These are phyloP conservation scores for Mortierella alpina DNA, from an alignment of 192 early-diverging fungal genomes.

Conservation along the genomic window DNA sequence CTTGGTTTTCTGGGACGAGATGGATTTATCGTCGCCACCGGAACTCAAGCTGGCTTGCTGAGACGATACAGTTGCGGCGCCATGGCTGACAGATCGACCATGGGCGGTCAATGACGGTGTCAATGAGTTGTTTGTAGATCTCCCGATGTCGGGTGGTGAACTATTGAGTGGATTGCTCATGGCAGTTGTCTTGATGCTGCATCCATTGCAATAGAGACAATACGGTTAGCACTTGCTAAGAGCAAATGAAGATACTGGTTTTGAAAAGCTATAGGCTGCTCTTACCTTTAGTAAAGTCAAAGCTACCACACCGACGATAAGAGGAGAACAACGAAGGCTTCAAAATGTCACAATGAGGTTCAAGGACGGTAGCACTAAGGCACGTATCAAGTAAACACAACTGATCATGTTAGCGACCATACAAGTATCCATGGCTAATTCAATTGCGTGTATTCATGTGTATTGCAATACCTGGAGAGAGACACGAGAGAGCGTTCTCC, in stretches of 20 bases:
- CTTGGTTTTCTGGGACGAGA: neutral
- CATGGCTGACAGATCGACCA: neutral
- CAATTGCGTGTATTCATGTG: neutral
- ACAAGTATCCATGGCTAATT: neutral
- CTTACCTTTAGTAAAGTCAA: neutral
- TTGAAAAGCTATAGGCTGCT: neutral
- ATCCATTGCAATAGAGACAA: neutral
- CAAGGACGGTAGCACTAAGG: constrained; percentile 1
- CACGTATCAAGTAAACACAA: neutral
- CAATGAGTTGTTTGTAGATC: neutral
- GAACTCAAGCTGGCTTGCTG: neutral
- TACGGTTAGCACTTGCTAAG: neutral
- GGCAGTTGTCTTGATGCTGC: neutral
- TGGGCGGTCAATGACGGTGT: neutral
- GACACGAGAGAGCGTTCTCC: neutral
- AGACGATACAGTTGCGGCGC: neutral
- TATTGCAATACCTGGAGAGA: neutral
- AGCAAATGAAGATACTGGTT: neutral
- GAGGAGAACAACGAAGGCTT: neutral
- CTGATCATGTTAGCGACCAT: neutral
- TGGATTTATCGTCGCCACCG: neutral
- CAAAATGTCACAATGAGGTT: neutral
- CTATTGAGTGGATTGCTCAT: neutral
- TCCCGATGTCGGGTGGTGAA: neutral
- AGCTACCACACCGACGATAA: neutral